Conservation (phyloP, 306 rosid genomes). For the Inga oerstediana region DNA sequence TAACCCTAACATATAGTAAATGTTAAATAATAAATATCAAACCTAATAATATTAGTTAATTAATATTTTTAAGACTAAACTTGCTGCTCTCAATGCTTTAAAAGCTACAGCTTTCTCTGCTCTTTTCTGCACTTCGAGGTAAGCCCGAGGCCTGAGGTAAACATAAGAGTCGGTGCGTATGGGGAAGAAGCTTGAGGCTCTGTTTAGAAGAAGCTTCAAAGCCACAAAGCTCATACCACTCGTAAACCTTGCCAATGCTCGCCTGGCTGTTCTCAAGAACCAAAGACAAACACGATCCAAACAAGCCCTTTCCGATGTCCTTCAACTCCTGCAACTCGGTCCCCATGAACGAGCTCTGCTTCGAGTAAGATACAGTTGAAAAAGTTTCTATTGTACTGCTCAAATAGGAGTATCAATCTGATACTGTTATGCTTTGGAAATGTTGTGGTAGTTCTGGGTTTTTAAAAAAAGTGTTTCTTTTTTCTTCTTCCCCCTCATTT, state of each 20-base stretch:
- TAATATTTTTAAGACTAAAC: too few species aligned
- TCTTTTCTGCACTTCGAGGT: neutral
- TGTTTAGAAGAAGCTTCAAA: conserved; percentile 67
- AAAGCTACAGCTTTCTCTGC: neutral
- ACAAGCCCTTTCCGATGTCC: conserved; percentile 68
- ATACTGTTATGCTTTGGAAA: neutral
- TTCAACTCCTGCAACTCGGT: conserved; percentile 74
- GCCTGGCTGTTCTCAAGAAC: conserved; percentile 68
- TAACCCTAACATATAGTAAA: too few species aligned
- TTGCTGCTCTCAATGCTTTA: neutral
- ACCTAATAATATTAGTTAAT: too few species aligned
- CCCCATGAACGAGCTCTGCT: conserved; percentile 79
- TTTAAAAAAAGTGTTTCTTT: neutral
- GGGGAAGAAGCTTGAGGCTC: conserved; percentile 79
- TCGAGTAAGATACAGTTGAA: conserved; percentile 51
- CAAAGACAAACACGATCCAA: conserved; percentile 61
- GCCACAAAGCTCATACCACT: conserved; percentile 60
- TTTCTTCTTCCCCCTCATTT: neutral
- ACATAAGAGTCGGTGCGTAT: conserved; percentile 23
- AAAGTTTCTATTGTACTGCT: neutral
- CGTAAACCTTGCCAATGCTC: conserved; percentile 67
- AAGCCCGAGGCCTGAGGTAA: neutral
- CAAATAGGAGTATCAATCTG: neutral
- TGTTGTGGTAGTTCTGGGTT: neutral
- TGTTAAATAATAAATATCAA: too few species aligned